A percentile compares a stretch with the other conserved stretches of the same genome.
Conservation (phyloP, 2,329 filamentous ascomycete species). For the Monosporascus sp. region DNA sequence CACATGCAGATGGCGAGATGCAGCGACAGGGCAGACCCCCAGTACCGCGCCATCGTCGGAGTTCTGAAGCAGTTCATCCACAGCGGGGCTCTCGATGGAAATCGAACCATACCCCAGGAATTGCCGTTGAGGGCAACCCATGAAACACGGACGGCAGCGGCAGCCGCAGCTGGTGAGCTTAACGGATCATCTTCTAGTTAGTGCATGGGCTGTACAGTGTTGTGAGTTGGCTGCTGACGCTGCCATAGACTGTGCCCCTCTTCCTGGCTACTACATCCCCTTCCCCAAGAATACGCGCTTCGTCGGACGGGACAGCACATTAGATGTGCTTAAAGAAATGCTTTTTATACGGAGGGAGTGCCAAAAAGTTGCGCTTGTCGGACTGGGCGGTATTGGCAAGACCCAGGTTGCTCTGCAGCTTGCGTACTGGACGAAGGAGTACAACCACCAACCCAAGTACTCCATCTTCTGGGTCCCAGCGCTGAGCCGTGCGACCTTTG, state of each 20-base stretch:
- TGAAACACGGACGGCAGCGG: too few relatives aligned
- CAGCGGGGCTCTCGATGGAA: background rate
- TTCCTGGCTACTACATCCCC: background rate
- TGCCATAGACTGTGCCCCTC: too few relatives aligned
- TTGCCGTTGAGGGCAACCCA: background rate
- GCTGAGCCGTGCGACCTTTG: constrained; percentile 30
- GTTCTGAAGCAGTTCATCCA: constrained; percentile 23
- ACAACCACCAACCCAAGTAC: constrained; percentile 23
- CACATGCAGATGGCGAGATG: constrained; percentile 34
- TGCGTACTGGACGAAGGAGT: constrained; percentile 30
- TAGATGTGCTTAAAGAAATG: background rate
- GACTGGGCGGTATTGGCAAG: constrained; percentile 38
- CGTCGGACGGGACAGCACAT: background rate
- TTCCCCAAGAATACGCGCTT: background rate
- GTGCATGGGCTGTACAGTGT: too few relatives aligned
- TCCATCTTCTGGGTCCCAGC: constrained; percentile 41
- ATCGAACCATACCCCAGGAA: background rate
- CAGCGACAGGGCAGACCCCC: constrained; percentile 20
- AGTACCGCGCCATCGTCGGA: constrained; percentile 24
- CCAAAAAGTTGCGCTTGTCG: constrained; percentile 23
- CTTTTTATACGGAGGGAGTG: background rate
- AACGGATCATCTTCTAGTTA: too few relatives aligned
- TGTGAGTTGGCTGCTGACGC: too few relatives aligned
- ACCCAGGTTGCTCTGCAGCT: constrained; percentile 35
- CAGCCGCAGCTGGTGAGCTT: too few relatives aligned